Evolutionary conservation across 1,284 basidiomycete species (phyloP).

Genomic region (Xanthoconium separans): DNA sequence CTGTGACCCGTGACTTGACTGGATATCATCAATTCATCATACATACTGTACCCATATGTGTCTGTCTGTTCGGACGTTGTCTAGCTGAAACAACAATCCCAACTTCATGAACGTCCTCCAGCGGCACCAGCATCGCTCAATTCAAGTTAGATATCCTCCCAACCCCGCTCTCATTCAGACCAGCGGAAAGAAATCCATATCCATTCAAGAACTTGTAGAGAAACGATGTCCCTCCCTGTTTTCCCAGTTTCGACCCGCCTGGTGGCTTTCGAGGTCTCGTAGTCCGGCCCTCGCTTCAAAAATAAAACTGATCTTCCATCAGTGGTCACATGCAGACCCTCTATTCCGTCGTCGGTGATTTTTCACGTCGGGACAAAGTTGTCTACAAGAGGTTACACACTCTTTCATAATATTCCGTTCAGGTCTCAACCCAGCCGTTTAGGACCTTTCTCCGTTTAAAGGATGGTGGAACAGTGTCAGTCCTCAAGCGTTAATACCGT

Average conservation of each 20-base stretch:
- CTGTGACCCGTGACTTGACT: slow-evolving; percentile 26
- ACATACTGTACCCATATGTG: too few species aligned
- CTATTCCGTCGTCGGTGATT: slow-evolving; percentile 71
- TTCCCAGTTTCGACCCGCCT: slow-evolving; percentile 53
- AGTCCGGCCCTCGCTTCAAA: slow-evolving; percentile 1
- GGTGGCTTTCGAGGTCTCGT: slow-evolving; percentile 68
- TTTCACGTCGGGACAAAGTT: slow-evolving; percentile 69
- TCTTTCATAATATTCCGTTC: neutral
- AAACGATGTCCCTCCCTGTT: slow-evolving; percentile 57
- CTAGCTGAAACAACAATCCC: too few species aligned
- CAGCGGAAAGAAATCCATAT: slow-evolving; percentile 31
- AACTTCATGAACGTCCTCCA: too few species aligned
- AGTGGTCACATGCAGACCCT: slow-evolving; percentile 75
- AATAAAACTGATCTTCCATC: slow-evolving; percentile 7
- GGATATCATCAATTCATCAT: too few species aligned
- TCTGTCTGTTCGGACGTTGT: too few species aligned
- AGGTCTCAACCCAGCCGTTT: slow-evolving; percentile 7
- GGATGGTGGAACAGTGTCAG: slow-evolving; percentile 73
- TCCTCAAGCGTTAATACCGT: slow-evolving; percentile 5
- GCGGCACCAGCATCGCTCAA: slow-evolving; percentile 19
- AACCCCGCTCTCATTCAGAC: slow-evolving; percentile 41
- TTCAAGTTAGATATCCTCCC: slow-evolving; percentile 35
- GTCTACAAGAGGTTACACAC: slow-evolving; percentile 57
- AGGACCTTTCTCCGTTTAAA: slow-evolving; percentile 59
- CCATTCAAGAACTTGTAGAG: slow-evolving; percentile 55